Percentiles rank a stretch among this genome's conserved stretches.
phyloP scores from a whole-genome alignment of 495 filamentous ascomycete genomes.

The Xylaria sp. region DNA sequence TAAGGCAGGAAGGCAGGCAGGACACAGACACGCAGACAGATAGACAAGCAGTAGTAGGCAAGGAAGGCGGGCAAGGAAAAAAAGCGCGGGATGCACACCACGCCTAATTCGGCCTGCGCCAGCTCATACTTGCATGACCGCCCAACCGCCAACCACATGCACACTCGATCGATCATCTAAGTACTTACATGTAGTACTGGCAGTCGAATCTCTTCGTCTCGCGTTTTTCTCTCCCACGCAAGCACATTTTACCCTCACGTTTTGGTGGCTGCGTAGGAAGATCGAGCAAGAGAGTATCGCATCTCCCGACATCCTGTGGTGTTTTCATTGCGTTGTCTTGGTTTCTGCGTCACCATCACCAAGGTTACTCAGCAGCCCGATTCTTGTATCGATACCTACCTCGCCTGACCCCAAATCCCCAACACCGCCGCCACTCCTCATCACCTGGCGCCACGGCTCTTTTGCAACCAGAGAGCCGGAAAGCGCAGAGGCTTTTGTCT shows the following conservation, averaged over 20 bases:
- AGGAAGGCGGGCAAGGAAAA: not conserved
- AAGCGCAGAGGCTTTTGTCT: not conserved
- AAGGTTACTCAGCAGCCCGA: not conserved
- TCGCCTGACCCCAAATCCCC: too few species aligned
- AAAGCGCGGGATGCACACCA: slow-evolving; percentile 12
- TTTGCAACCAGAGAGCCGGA: not conserved
- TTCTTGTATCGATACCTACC: not conserved
- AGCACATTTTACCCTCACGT: slow-evolving; percentile 1
- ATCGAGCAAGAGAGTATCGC: not conserved
- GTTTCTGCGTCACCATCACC: not conserved
- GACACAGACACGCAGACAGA: too few species aligned
- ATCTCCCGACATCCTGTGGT: slow-evolving; percentile 1
- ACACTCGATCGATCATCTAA: not conserved
- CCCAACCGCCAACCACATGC: slow-evolving; percentile 38
- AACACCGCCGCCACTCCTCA: slow-evolving; percentile 22
- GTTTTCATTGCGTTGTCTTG: not conserved
- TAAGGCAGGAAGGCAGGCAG: not conserved
- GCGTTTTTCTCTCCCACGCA: slow-evolving; percentile 13
- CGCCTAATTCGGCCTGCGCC: slow-evolving; percentile 29
- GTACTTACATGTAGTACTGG: not conserved
- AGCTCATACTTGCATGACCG: slow-evolving; percentile 41
- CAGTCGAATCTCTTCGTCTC: not conserved
- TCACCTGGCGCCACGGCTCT: not conserved
- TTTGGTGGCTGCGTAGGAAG: not conserved
- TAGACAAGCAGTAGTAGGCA: too few species aligned